Base-by-base conservation (phyloP, 192 early-diverging fungal species). In the Neocallimastix lanati region DNA sequence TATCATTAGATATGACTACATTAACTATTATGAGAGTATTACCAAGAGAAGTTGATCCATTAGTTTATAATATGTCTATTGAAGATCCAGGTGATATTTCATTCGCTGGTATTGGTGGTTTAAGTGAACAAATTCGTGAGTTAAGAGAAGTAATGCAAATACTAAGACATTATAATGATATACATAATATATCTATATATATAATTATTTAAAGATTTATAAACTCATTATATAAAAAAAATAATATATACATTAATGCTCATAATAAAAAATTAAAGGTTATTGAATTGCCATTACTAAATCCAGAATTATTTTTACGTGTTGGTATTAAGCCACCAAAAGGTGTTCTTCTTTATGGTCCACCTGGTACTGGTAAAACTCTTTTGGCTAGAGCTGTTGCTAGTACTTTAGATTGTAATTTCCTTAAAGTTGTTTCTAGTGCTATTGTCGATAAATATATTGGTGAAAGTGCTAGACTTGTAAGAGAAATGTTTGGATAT, bases 401-500 rank as follows among this genome's bases (percentile, higher is more conserved):
- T 11, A 93, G 93, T 79, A 98, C 96, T 11, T 85, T 99, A 21
- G 96, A 99, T 82, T 97, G 96, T 81, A 98, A 98, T 82, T 99
- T 99, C 83, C 87, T 99, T 76, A 99, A 99, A 84, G 96, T 99
- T 2, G 98, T 98, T 0, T 96, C 96, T 29, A 94, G 93, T 83
- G 98, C 98, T 14, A 99, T 99, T 85, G 96, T 99, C 4, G 98
- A 99, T 89, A 99, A 99, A 87, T 99, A 97, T 83, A 99, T 99
- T 87, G 98, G 98, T 80, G 98, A 99, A 87, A 95, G 93, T 87
- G 96, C 98, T 76, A 86, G 98, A 81, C 85, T 99, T 77, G 91
- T 99, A 79, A 90, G 98, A 30, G 98, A 99, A 86, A 99, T 99
- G 98, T 99, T 99, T 92, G 96, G 94, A 7, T 67, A 67, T n/a